A percentile compares a stretch with the other conserved stretches of the same genome.
Conservation (phyloP, 1,284 basidiomycete genomes). For the Ustilago trichophora region DNA sequence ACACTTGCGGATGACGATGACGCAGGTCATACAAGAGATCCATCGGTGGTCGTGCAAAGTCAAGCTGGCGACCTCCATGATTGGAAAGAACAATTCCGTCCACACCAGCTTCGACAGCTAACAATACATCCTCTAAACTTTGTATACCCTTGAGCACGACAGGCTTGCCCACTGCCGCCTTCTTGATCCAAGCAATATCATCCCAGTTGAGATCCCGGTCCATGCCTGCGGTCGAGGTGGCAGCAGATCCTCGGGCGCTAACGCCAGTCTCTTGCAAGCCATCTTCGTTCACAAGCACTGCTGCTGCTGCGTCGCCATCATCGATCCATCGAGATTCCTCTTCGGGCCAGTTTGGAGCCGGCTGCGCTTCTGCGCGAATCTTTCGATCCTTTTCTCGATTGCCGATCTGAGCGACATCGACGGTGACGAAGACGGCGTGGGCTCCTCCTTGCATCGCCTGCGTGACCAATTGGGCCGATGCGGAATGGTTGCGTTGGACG, state of each 20-base stretch:
- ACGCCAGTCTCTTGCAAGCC: slow-evolving; percentile 49
- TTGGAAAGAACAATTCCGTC: slow-evolving; percentile 67
- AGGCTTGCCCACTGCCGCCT: slow-evolving; percentile 75
- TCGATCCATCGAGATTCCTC: slow-evolving; percentile 1
- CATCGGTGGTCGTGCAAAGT: slow-evolving; percentile 31
- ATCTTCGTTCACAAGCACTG: slow-evolving; percentile 51
- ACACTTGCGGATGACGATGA: slow-evolving; percentile 64
- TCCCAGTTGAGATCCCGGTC: slow-evolving; percentile 68
- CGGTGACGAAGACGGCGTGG: slow-evolving; percentile 84
- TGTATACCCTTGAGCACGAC: slow-evolving; percentile 82
- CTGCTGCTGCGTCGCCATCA: slow-evolving; percentile 19
- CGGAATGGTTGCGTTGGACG: slow-evolving; percentile 77
- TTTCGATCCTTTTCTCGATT: slow-evolving; percentile 80
- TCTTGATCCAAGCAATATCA: slow-evolving; percentile 78
- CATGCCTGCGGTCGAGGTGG: slow-evolving; percentile 69
- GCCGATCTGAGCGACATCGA: slow-evolving; percentile 83
- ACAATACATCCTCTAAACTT: slow-evolving; percentile 75
- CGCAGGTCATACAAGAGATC: slow-evolving; percentile 15
- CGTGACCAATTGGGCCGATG: slow-evolving; percentile 76
- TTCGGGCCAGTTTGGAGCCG: slow-evolving; percentile 1
- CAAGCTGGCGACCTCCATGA: slow-evolving; percentile 68
- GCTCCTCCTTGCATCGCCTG: slow-evolving; percentile 78
- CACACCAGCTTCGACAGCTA: slow-evolving; percentile 70
- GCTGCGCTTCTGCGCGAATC: slow-evolving; percentile 41
- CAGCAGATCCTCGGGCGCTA: slow-evolving; percentile 29